phyloP scores from a whole-genome alignment of 148 eudicot species.

The Talinum fruticosum region DNA sequence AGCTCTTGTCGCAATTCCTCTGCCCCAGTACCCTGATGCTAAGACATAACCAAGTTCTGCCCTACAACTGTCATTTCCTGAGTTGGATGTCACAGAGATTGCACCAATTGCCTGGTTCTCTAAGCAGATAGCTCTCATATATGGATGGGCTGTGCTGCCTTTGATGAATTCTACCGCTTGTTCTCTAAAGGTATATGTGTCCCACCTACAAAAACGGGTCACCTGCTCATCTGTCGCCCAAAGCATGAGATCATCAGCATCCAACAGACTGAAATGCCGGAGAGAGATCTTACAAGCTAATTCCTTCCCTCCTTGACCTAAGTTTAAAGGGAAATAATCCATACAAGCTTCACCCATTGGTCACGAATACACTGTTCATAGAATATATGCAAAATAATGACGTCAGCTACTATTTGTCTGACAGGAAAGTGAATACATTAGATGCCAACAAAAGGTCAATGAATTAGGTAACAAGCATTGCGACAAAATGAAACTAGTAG shows the following conservation, averaged over 20 bases:
- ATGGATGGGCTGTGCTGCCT: slow-evolving; percentile 29
- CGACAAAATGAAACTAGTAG: not conserved
- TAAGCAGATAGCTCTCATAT: slow-evolving; percentile 47
- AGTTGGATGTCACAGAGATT: slow-evolving; percentile 16
- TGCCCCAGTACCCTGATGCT: slow-evolving; percentile 48
- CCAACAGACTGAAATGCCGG: slow-evolving; percentile 30
- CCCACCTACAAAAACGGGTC: slow-evolving; percentile 8
- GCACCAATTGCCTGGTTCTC: slow-evolving; percentile 33
- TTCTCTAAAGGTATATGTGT: slow-evolving; percentile 19
- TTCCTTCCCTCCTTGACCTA: not conserved
- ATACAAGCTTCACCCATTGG: not conserved
- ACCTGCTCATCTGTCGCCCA: slow-evolving; percentile 37
- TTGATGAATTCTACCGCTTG: slow-evolving; percentile 32
- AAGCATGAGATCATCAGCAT: slow-evolving; percentile 45
- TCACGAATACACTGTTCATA: not conserved
- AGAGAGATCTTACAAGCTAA: slow-evolving; percentile 20
- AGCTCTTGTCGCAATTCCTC: slow-evolving; percentile 46
- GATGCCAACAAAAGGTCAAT: not conserved
- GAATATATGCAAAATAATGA: not conserved
- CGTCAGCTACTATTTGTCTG: not conserved
- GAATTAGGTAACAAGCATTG: not conserved
- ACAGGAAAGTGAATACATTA: not conserved
- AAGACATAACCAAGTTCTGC: slow-evolving; percentile 48
- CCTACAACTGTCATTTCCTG: slow-evolving; percentile 34
- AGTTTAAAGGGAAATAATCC: not conserved